These are phyloP conservation scores for Picochlorum costavermella DNA, from an alignment of 139 green algal species.

Conservation along the genomic window DNA sequence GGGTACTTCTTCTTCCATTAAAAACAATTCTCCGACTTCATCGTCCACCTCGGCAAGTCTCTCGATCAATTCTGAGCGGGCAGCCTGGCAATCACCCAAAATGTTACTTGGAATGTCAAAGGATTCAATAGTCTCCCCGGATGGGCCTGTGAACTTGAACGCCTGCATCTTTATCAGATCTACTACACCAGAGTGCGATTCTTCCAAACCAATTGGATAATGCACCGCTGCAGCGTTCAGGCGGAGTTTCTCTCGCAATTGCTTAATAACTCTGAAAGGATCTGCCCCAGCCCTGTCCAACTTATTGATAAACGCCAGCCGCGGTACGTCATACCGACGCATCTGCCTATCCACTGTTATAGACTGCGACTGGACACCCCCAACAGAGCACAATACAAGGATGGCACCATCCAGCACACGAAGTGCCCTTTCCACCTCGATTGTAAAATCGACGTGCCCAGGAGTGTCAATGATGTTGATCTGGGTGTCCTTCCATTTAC, in stretches of 20 bases:
- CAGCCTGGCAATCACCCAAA: conserved; percentile 36
- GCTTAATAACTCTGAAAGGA: conserved; percentile 74
- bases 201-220: conserved; percentile 89
- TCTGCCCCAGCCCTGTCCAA: conserved; percentile 73
- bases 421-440: conserved; percentile 95
- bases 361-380: conserved; percentile 86
- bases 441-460: conserved; percentile 98
- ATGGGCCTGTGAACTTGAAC: conserved; percentile 45
- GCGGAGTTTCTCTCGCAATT: conserved; percentile 74
- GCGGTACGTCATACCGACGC: conserved; percentile 84
- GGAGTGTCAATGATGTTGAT: conserved; percentile 99
- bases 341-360: conserved; percentile 97
- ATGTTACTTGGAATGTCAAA: conserved; percentile 57
- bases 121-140: conserved; percentile 53
- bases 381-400: conserved; percentile 90
- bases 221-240: conserved; percentile 85
- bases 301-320: conserved; percentile 95
- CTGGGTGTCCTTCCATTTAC: conserved; percentile 81
- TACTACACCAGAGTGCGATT: conserved; percentile 79
- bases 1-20: conserved; percentile 69
- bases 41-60: conserved; percentile 79
- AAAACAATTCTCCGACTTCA: conserved; percentile 80
- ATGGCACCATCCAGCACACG: conserved; percentile 94
- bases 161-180: conserved; percentile 69
- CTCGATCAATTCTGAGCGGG: conserved; percentile 66